Evolutionary conservation across 345 rosid species (phyloP).

Genomic region (Heritiera fomes): DNA sequence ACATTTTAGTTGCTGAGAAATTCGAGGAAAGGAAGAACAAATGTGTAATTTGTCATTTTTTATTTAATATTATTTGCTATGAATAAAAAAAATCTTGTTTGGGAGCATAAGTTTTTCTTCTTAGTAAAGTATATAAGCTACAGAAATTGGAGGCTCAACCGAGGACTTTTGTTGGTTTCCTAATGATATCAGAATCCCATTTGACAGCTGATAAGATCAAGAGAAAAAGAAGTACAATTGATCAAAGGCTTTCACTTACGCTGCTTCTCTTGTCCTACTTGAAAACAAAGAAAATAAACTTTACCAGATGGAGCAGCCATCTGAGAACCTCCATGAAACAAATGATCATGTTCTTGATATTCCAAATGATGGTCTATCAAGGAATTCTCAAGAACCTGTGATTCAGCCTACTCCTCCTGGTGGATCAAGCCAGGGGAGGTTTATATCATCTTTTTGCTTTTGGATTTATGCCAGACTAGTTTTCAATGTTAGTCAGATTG

Average conservation of each 20-base stretch:
- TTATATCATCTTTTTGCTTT: constrained; percentile 13
- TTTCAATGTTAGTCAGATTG: constrained; percentile 21
- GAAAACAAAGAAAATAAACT: background rate
- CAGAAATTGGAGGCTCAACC: constrained; percentile 8
- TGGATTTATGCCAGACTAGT: constrained; percentile 20
- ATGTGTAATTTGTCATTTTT: background rate
- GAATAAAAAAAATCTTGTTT: constrained; percentile 6
- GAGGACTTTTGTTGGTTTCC: constrained; percentile 18
- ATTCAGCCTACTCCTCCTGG: constrained; percentile 2
- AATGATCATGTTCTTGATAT: constrained; percentile 22
- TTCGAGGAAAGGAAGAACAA: constrained; percentile 4
- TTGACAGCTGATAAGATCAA: background rate
- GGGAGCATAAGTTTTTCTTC: background rate
- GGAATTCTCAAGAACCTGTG: constrained; percentile 11
- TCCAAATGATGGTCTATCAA: constrained; percentile 9
- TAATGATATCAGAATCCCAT: background rate
- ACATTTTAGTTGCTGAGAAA: constrained; percentile 1
- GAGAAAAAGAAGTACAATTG: background rate
- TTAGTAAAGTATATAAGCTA: background rate
- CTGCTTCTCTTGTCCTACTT: background rate
- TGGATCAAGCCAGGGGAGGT: constrained; percentile 1
- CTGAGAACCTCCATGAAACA: background rate
- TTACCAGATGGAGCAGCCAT: constrained; percentile 19
- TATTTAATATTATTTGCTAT: background rate
- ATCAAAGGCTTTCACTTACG: constrained; percentile 12